A percentile compares a stretch with the other conserved stretches of the same genome.
Evolutionary conservation across 139 green algal genomes (phyloP).

Genomic region (Eudorina sp.): DNA sequence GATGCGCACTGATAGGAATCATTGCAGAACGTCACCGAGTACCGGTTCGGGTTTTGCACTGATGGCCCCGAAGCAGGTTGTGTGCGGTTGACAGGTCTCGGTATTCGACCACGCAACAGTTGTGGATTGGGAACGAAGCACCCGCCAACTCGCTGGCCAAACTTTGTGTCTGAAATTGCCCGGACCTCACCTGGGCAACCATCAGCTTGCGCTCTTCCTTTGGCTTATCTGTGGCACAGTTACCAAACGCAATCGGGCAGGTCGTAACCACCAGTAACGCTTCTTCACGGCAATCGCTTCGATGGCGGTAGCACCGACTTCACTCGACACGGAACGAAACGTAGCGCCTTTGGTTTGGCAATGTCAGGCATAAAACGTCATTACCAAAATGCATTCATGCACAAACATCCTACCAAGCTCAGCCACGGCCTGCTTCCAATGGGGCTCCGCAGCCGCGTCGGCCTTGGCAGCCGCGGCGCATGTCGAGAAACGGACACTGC

Average conservation of each 20-base stretch:
- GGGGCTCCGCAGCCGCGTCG: neutral
- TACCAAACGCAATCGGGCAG: neutral
- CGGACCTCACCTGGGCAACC: constrained; percentile 62
- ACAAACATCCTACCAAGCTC: constrained; percentile 43
- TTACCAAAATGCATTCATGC: neutral
- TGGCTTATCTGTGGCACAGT: neutral
- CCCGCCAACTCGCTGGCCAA: no score
- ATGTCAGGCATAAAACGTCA: neutral
- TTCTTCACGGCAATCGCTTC: neutral
- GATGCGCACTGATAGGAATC: neutral
- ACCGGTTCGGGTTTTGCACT: neutral
- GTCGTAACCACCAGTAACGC: neutral
- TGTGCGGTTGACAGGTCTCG: constrained; percentile 24
- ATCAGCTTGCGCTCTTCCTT: constrained; percentile 52
- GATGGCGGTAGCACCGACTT: no score
- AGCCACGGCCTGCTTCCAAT: constrained; percentile 57
- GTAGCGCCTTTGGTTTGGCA: no score
- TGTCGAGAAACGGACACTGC: no score
- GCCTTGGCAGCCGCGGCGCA: neutral
- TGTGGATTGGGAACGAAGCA: no score
- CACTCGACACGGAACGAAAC: neutral
- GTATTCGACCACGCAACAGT: constrained; percentile 62
- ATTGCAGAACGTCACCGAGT: neutral
- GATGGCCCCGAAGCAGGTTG: neutral
- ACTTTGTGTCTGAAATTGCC: constrained; percentile 74